phyloP scores from a whole-genome alignment of 257 asterid genomes.

The Capsicum baccatum region DNA sequence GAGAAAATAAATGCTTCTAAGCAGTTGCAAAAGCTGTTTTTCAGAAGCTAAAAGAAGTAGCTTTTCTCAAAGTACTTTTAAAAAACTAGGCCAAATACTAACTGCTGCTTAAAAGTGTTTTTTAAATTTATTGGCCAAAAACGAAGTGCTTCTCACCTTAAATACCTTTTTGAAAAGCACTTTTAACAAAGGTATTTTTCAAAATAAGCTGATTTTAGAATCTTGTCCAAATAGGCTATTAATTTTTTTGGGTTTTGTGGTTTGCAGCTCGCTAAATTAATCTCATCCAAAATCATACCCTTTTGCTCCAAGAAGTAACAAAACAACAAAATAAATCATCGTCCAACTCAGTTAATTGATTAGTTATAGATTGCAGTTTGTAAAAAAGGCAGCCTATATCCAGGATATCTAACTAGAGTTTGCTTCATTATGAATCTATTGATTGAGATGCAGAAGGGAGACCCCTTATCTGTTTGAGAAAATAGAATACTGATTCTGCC shows the following conservation, averaged over 20 bases:
- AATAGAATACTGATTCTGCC: background rate
- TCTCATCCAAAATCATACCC: conserved; percentile 9
- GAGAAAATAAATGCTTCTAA: no score
- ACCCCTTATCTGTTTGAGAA: background rate
- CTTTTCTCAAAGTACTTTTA: no score
- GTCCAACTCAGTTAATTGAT: conserved; percentile 2
- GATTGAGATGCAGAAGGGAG: background rate
- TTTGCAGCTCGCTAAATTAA: conserved; percentile 8
- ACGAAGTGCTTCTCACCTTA: no score
- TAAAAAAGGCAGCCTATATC: background rate
- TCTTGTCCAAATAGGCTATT: no score
- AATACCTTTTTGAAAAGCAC: no score
- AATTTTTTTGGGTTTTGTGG: background rate
- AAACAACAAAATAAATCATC: background rate
- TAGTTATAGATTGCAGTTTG: background rate
- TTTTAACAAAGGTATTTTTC: no score
- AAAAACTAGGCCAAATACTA: no score
- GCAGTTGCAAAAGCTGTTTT: no score
- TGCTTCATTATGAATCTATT: background rate
- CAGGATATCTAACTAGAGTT: conserved; percentile 3
- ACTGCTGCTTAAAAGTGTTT: no score
- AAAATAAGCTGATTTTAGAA: no score
- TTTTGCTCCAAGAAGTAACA: conserved; percentile 7
- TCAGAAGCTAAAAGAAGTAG: no score
- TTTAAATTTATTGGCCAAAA: no score